Conservation (phyloP, 805 yeast genomes). For the Millerozyma miso region DNA sequence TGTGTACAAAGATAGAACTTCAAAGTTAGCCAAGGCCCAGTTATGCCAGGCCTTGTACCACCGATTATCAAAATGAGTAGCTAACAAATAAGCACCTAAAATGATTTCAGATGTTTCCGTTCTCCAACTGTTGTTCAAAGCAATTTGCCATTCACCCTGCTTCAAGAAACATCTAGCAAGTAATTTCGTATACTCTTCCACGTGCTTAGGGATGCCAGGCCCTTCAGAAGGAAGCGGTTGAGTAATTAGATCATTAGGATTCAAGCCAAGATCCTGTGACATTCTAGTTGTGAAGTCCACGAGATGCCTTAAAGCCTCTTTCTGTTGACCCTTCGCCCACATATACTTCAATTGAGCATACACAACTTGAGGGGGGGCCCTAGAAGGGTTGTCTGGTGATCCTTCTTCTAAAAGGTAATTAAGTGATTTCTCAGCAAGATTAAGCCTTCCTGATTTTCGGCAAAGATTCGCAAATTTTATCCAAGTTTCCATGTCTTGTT, state of each 20-base stretch:
- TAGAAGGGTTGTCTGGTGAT: constrained; percentile 56
- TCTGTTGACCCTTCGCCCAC: constrained; percentile 93
- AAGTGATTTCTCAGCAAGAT: constrained; percentile 88
- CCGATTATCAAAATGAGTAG: constrained; percentile 86
- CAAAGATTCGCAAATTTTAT: constrained; percentile 95
- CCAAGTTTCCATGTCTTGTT: constrained; percentile 97
- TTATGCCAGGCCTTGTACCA: constrained; percentile 99
- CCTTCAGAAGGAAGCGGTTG: constrained; percentile 76
- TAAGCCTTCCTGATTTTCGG: constrained; percentile 88
- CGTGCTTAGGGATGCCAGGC: constrained; percentile 69
- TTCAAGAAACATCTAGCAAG: constrained; percentile 92
- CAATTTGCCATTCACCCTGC: constrained; percentile 98
- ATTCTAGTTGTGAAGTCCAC: constrained; percentile 88
- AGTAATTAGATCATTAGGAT: constrained; percentile 80
- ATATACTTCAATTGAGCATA: constrained; percentile 94
- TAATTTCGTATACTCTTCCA: constrained; percentile 76
- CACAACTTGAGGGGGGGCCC: constrained; percentile 95
- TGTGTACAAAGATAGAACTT: constrained; percentile 70
- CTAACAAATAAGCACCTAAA: constrained; percentile 84
- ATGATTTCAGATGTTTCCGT: constrained; percentile 74
- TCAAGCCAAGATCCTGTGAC: constrained; percentile 83
- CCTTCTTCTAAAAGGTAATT: constrained; percentile 75
- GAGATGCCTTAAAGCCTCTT: constrained; percentile 80
- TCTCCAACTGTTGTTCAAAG: constrained; percentile 75
- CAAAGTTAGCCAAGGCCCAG: constrained; percentile 98